Percentiles rank a stretch among this genome's conserved stretches.
These are phyloP conservation scores for Nitzschia putrida DNA, from an alignment of 108 stramenopile genomes.

Conservation along the genomic window DNA sequence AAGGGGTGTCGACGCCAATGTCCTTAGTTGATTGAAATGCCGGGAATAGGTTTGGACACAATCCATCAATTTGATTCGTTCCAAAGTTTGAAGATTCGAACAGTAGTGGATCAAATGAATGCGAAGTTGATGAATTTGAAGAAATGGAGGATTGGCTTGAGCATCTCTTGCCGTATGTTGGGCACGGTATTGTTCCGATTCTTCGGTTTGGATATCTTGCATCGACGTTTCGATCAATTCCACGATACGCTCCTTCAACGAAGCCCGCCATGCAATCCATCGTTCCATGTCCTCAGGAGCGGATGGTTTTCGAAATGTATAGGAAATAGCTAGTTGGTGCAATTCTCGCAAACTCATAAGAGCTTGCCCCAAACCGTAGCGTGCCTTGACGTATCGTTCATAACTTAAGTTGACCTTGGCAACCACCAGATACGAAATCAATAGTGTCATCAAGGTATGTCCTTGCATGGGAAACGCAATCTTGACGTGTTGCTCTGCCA, in stretches of 20 bases:
- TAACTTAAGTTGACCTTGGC: constrained; percentile 57
- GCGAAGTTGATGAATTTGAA: constrained; percentile 47
- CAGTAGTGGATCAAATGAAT: constrained; percentile 37
- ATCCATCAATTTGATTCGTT: constrained; percentile 48
- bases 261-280: constrained; percentile 21
- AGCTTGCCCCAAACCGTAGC: constrained; percentile 33
- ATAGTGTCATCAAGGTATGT: constrained; percentile 50
- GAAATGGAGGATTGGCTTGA: constrained; percentile 40
- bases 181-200: constrained; percentile 19
- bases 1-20: constrained; percentile 51
- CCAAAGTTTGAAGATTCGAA: constrained; percentile 38
- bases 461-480: constrained; percentile 46
- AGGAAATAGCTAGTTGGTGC: constrained; percentile 41
- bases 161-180: constrained; percentile 29
- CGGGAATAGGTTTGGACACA: constrained; percentile 43
- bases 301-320: constrained; percentile 8
- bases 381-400: constrained; percentile 50
- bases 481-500: background rate
- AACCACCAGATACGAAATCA: constrained; percentile 55
- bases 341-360: constrained; percentile 43
- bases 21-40: constrained; percentile 34
- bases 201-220: constrained; percentile 24
- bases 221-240: constrained; percentile 39
- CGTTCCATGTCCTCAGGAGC: background rate
- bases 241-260: constrained; percentile 28